Conservation (phyloP, 2,329 filamentous ascomycete genomes). For the Fusarium metavorans region DNA sequence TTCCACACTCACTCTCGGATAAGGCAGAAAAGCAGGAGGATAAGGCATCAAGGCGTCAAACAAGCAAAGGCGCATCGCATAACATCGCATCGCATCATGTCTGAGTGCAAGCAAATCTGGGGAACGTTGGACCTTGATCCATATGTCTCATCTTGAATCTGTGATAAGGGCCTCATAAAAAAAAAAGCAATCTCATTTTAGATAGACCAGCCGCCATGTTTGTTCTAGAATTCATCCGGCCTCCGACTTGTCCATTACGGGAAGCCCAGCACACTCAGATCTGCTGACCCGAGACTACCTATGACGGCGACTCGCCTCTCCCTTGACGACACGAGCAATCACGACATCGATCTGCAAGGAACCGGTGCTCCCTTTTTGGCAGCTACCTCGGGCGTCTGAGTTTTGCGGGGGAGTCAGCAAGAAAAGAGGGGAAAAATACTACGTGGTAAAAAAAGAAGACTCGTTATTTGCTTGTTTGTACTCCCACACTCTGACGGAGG, state of each 20-base stretch:
- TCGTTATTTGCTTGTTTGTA: not conserved
- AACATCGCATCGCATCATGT: not conserved
- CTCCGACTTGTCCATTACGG: not conserved
- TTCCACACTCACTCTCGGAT: not conserved
- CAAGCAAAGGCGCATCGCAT: not conserved
- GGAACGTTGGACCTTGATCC: not conserved
- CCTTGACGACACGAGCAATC: conserved; percentile 34
- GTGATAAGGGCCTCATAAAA: not conserved
- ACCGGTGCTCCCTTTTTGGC: conserved; percentile 28
- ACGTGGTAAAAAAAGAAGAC: not conserved
- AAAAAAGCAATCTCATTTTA: not conserved
- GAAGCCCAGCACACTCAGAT: not conserved
- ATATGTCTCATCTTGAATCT: not conserved
- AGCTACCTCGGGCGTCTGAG: conserved; percentile 14
- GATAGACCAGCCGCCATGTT: not conserved
- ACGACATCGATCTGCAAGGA: conserved; percentile 37
- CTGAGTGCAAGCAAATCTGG: conserved; percentile 1
- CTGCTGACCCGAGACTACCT: conserved; percentile 20
- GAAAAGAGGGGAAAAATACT: not conserved
- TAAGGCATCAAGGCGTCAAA: conserved; percentile 23
- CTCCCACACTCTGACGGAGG: conserved; percentile 27
- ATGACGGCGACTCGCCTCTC: conserved; percentile 1
- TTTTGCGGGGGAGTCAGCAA: conserved; percentile 25
- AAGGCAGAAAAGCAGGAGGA: conserved; percentile 21
- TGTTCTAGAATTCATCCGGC: not conserved